phyloP scores from a whole-genome alignment of 306 rosid genomes.

The Castanospermum australe region DNA sequence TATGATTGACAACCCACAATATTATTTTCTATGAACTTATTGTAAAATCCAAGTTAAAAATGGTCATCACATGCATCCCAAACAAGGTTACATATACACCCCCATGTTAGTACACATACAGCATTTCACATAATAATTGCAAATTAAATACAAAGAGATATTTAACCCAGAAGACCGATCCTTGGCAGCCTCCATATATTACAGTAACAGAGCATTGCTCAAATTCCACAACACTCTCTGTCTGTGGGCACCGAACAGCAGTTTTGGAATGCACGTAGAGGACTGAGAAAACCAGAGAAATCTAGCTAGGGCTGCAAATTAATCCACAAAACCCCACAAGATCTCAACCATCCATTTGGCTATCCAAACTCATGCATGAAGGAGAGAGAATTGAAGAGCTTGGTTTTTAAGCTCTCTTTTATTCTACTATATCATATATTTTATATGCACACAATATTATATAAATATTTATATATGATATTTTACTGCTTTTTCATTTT shows the following conservation, averaged over 20 bases:
- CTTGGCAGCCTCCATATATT: too few species aligned
- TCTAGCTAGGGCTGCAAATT: not conserved
- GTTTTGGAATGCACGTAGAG: not conserved
- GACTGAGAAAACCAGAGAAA: not conserved
- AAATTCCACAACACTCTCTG: not conserved
- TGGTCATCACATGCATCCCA: not conserved
- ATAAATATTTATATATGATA: not conserved
- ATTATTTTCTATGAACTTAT: not conserved
- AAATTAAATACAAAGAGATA: not conserved
- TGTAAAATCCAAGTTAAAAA: not conserved
- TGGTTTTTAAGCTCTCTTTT: conserved; percentile 9
- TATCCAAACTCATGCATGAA: conserved; percentile 25
- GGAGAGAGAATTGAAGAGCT: conserved; percentile 11
- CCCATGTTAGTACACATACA: not conserved
- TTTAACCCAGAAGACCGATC: not conserved
- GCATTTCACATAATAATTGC: not conserved
- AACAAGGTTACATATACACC: not conserved
- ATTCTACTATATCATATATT: conserved; percentile 3
- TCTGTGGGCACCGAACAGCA: not conserved
- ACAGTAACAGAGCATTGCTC: conserved; percentile 10
- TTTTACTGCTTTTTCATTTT: conserved; percentile 28
- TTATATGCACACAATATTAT: not conserved
- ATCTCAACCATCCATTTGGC: conserved; percentile 35
- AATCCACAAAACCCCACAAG: not conserved
- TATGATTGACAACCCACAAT: not conserved